Evolutionary conservation across 805 yeast species (phyloP).

Genomic region (Metschnikowia shivogae): DNA sequence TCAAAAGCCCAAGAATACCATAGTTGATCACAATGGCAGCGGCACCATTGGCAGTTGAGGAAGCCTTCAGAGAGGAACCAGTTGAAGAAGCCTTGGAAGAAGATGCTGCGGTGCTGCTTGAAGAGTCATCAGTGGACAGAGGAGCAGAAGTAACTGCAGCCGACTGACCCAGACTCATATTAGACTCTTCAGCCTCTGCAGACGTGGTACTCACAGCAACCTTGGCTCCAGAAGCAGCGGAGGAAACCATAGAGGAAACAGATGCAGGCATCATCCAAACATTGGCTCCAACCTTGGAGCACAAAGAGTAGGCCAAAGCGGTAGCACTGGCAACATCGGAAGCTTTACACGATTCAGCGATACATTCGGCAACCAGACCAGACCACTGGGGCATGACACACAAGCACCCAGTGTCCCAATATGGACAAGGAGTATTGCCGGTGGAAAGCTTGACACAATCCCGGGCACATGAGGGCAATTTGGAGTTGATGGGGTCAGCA

Average conservation of each 20-base stretch:
- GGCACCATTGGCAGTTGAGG: slow-evolving; percentile 6
- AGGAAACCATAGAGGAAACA: slow-evolving; percentile 25
- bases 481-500: slow-evolving; percentile 40
- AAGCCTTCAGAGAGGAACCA: not conserved
- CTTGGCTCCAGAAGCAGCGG: slow-evolving; percentile 20
- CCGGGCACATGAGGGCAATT: slow-evolving; percentile 41
- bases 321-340: slow-evolving; percentile 36
- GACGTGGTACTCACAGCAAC: slow-evolving; percentile 6
- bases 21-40: not conserved
- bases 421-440: slow-evolving; percentile 47
- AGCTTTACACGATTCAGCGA: slow-evolving; percentile 37
- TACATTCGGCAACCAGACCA: slow-evolving; percentile 41
- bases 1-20: not conserved
- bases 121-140: not conserved
- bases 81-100: not conserved
- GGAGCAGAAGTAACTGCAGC: slow-evolving; percentile 9
- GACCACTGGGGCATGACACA: slow-evolving; percentile 48
- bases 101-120: not conserved
- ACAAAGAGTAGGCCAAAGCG: slow-evolving; percentile 39
- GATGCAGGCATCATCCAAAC: slow-evolving; percentile 46
- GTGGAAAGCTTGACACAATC: slow-evolving; percentile 36
- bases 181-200: slow-evolving; percentile 5
- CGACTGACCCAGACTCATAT: slow-evolving; percentile 5
- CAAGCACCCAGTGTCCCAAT: slow-evolving; percentile 50
- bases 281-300: slow-evolving; percentile 39